phyloP scores from a whole-genome alignment of 163 green algal species.

The Coccomyxa subellipsoidea region DNA sequence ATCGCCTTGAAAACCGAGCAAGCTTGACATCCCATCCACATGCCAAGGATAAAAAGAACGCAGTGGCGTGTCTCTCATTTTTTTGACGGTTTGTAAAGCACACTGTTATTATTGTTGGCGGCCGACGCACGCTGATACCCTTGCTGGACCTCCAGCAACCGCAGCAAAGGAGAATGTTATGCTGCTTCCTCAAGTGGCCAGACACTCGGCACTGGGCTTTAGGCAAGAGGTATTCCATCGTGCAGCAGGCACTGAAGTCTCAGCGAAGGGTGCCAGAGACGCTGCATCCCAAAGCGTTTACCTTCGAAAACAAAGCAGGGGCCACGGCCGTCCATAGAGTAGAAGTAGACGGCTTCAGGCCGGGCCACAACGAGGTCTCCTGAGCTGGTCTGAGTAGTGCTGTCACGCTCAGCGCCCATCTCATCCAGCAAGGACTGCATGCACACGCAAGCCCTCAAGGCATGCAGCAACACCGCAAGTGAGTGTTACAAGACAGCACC shows the following conservation, averaged over 20 bases:
- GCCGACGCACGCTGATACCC: too few species aligned
- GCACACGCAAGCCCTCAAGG: too few species aligned
- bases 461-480: background rate
- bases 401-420: constrained; percentile 29
- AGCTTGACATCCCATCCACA: background rate
- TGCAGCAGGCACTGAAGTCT: too few species aligned
- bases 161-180: too few species aligned
- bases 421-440: constrained; percentile 40
- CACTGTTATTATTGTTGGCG: too few species aligned
- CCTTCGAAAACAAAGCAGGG: constrained; percentile 49
- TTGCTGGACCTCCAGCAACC: too few species aligned
- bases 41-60: background rate
- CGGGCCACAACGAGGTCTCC: constrained; percentile 50
- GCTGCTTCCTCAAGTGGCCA: too few species aligned
- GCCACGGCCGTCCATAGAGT: constrained; percentile 46
- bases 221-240: too few species aligned
- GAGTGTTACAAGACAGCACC: background rate
- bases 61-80: background rate
- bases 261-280: too few species aligned
- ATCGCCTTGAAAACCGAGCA: too few species aligned
- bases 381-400: constrained; percentile 23
- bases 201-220: too few species aligned
- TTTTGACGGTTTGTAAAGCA: background rate
- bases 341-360: constrained; percentile 60
- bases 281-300: too few species aligned